phyloP scores from a whole-genome alignment of 2,329 filamentous ascomycete species.

The Trichoderma sp. region DNA sequence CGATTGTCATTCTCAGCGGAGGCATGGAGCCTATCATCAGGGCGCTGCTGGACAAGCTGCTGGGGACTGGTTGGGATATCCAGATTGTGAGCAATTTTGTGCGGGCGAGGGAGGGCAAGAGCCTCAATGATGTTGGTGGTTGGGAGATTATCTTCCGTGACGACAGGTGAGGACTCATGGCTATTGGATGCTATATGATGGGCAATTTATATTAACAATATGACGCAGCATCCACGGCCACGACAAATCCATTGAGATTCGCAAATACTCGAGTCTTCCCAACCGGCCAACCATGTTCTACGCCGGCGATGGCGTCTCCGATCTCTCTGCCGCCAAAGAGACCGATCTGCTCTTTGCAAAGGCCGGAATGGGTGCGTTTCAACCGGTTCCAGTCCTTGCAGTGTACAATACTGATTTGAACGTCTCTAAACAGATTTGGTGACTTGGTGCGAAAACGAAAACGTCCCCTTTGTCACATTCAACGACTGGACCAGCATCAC shows the following conservation, averaged over 20 bases:
- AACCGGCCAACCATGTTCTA: conserved; percentile 85
- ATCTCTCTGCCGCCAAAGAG: conserved; percentile 86
- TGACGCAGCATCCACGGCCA: conserved; percentile 74
- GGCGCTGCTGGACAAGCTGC: conserved; percentile 72
- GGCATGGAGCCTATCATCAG: conserved; percentile 93
- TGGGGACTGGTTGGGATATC: conserved; percentile 76
- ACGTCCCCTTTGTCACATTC: conserved; percentile 85
- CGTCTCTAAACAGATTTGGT: conserved; percentile 64
- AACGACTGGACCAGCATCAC: conserved; percentile 79
- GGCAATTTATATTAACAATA: background rate
- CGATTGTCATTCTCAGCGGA: conserved; percentile 85
- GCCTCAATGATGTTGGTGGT: conserved; percentile 73
- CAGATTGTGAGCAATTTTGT: conserved; percentile 91
- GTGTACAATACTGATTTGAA: background rate
- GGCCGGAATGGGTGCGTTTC: conserved; percentile 68
- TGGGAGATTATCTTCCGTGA: conserved; percentile 91
- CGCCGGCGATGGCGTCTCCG: conserved; percentile 89
- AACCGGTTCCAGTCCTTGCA: background rate
- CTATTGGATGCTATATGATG: background rate
- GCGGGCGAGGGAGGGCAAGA: conserved; percentile 58
- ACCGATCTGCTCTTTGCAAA: conserved; percentile 94
- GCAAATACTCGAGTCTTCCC: conserved; percentile 76
- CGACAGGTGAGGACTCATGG: conserved; percentile 47
- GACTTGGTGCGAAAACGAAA: conserved; percentile 77
- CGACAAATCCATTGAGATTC: conserved; percentile 90